Evolutionary conservation across 2,329 filamentous ascomycete genomes (phyloP), one percentile per base, ranked within the genome.

Genomic region (Fusarium agapanthi): DNA sequence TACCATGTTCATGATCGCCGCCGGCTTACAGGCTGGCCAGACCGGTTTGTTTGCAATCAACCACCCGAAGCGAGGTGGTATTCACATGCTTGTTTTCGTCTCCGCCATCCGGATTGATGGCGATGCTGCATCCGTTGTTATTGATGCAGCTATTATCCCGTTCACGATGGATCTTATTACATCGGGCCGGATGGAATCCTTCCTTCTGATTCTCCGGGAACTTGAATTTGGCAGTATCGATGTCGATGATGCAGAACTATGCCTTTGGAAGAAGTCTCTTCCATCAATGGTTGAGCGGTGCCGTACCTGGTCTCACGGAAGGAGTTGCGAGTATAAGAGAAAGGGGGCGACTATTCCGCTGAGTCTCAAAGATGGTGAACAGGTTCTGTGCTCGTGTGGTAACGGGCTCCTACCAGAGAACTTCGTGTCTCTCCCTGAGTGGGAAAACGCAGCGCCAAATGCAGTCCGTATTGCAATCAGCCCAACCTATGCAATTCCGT

Each of bases 401-500:
- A 76, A 80, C 24, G 86, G 86, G 0, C 73, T 78, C 34, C 65
- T 87, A 10, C 85, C 85, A 0, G 67, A 79, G 1, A 57, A 76
- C 48, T 89, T 82, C 59, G 70, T 83, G 43, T 62, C 75, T 7
- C 54, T 87, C 12, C 84, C 85, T 0, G 81, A 83, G 24, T 86
- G 86, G 82, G 81, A 86, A 1, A 79, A 76, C 14, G 82, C 82
- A 16, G 79, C 80, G 3, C 77, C 81, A 60, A 79, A 84, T 54
- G 83, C 86, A 34, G 88, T 89, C 34, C 84, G 90, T 11, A 81
- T 89, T 11, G 88, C 88, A 9, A 88, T 91, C 72, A 90, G 88
- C 61, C 88, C 88, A 0, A 79, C 82, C 0, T 91, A 84, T 75
- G 79, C 86, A 14, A 81, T 82, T 28, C 81, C 82, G 0, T 80